Base-by-base conservation (phyloP, 2,329 filamentous ascomycete species). In the Diplocarpon rosae region DNA sequence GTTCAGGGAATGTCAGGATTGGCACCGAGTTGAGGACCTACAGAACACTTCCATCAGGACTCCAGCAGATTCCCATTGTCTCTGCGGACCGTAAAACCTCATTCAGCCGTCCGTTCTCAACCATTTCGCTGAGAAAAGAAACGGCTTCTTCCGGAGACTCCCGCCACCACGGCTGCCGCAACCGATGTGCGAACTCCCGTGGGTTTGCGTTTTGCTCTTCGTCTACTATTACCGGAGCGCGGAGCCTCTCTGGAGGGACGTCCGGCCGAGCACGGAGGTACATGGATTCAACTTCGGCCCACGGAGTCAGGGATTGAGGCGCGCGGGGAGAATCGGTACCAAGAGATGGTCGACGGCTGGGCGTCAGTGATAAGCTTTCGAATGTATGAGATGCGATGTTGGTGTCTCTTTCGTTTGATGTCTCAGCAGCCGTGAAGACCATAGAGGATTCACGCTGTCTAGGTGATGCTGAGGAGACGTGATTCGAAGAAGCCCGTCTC, bases 11-110 rank as follows among this genome's bases (percentile, higher is more conserved):
- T 16, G 28, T 48, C 41, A 46, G 32, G 9, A 20, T 16, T 43
- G 17, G 24, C n/a, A 20, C 34, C 13, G 3, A 14, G 15, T 3
- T 24, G 32, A 16, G 9, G 5, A 66, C 77, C 71, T 62, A 81
- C 77, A 82, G 56, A 16, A 65, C 69, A 37, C 68, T 68, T 1
- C 78, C 78, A 55, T 80, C 73, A 30, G 74, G 70, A 51, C 75
- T 78, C 78, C 78, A 82, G 16, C 70, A 66, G 52, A 79, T 62
- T 1, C 78, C 78, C 10, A 76, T 73, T 1, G 78, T 81, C 42
- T 79, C 76, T 39, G 65, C 67, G 10, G 71, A 67, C 1, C 64
- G 65, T 42, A 68, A 65, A 69, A 43, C 27, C 14, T 54, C 59
- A 44, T 52, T 57, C 47, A 53, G 56, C 44, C 36, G 54, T 51